Percentiles rank a stretch among this genome's conserved stretches.
phyloP scores from a whole-genome alignment of 352 stramenopile species.

The Phytophthora quininea region DNA sequence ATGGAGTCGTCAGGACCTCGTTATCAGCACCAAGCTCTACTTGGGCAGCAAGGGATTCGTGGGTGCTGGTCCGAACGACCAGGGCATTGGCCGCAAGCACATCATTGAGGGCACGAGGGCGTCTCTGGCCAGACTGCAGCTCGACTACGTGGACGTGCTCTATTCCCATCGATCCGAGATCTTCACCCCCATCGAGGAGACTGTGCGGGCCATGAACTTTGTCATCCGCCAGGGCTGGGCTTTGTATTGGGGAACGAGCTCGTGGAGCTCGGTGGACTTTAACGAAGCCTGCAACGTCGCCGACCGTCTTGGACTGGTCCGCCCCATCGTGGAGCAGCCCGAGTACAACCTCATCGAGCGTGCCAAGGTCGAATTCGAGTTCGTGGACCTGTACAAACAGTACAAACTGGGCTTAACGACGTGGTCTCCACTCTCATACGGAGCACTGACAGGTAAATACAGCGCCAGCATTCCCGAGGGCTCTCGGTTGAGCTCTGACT shows the following conservation, averaged over 20 bases:
- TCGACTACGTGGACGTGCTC: neutral
- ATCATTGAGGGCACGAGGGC: constrained; percentile 56
- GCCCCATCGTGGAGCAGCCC: constrained; percentile 4
- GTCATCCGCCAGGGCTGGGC: no score
- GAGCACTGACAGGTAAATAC: constrained; percentile 76
- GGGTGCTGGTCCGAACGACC: constrained; percentile 28
- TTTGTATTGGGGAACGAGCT: constrained; percentile 53
- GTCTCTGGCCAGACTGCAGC: constrained; percentile 31
- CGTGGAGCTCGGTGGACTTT: constrained; percentile 55
- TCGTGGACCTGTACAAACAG: constrained; percentile 50
- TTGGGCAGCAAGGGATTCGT: constrained; percentile 23
- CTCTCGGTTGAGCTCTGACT: constrained; percentile 23
- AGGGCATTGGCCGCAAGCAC: constrained; percentile 48
- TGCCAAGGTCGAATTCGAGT: constrained; percentile 59
- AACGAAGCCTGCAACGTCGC: constrained; percentile 48
- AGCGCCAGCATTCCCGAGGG: constrained; percentile 32
- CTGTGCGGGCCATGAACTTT: no score
- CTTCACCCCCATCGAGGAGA: no score
- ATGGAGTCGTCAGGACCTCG: constrained; percentile 44
- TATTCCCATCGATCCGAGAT: no score
- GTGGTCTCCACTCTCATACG: constrained; percentile 40
- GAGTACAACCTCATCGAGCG: constrained; percentile 65
- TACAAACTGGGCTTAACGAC: constrained; percentile 56
- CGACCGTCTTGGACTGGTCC: constrained; percentile 30
- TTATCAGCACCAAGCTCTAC: constrained; percentile 56